A percentile compares a stretch with the other conserved stretches of the same genome.
These are phyloP conservation scores for Russula compacta DNA, from an alignment of 768 basidiomycete species.

Conservation along the genomic window DNA sequence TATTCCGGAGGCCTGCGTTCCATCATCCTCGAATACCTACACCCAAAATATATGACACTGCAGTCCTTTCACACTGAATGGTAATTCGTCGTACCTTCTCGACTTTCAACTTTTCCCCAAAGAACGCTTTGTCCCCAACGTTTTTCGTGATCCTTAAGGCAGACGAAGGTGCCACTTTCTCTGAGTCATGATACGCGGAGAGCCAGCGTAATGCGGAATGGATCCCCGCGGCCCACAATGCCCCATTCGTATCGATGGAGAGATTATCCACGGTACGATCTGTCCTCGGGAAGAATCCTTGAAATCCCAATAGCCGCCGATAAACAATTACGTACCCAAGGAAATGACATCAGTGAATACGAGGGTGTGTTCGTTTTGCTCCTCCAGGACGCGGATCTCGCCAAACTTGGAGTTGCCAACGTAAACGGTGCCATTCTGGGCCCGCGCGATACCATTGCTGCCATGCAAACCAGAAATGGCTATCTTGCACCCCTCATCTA, in stretches of 20 bases:
- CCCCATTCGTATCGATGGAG: slow-evolving; percentile 47
- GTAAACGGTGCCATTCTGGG: slow-evolving; percentile 54
- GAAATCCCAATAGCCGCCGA: background rate
- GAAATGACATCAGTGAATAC: slow-evolving; percentile 43
- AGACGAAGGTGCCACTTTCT: slow-evolving; percentile 36
- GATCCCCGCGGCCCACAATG: slow-evolving; percentile 53
- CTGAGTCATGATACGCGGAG: slow-evolving; percentile 37
- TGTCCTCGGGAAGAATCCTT: slow-evolving; percentile 19
- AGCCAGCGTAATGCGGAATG: slow-evolving; percentile 31
- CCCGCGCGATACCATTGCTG: slow-evolving; percentile 51
- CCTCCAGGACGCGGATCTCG: slow-evolving; percentile 44
- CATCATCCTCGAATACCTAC: slow-evolving; percentile 63
- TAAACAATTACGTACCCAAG: slow-evolving; percentile 34
- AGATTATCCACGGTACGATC: slow-evolving; percentile 54
- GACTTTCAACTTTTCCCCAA: slow-evolving; percentile 49
- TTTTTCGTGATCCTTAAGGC: slow-evolving; percentile 48
- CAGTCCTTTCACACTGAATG: background rate
- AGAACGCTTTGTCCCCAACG: slow-evolving; percentile 41
- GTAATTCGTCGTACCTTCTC: slow-evolving; percentile 37
- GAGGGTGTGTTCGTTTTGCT: slow-evolving; percentile 50
- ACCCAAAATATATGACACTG: slow-evolving; percentile 12
- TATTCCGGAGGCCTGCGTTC: slow-evolving; percentile 42
- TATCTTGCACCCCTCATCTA: slow-evolving; percentile 49
- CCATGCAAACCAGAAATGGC: slow-evolving; percentile 42
- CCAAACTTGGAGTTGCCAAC: slow-evolving; percentile 41